phyloP scores from a whole-genome alignment of 495 filamentous ascomycete genomes.

The Usnea hakonensis region DNA sequence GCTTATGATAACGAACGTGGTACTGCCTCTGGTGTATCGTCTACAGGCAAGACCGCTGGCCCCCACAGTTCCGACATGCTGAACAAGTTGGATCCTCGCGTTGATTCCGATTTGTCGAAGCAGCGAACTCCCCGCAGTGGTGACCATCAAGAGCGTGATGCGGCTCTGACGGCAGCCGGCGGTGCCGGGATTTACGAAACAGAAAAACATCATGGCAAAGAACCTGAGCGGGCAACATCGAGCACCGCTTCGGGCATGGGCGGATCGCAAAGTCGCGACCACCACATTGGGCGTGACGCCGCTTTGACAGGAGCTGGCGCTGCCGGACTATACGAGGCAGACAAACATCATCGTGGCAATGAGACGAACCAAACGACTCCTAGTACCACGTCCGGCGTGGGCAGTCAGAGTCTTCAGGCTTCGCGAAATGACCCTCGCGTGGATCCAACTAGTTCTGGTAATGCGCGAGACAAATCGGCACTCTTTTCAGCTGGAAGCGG shows the following conservation, averaged over 20 bases:
- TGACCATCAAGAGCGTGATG: constrained; percentile 19
- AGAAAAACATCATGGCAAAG: constrained; percentile 12
- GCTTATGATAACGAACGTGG: neutral
- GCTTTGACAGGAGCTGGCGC: constrained; percentile 16
- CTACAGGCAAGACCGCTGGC: constrained; percentile 28
- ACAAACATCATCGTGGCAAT: constrained; percentile 12
- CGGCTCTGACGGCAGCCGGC: constrained; percentile 16
- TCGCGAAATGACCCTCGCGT: neutral
- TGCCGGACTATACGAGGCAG: constrained; percentile 15
- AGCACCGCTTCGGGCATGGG: neutral
- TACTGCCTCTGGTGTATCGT: neutral
- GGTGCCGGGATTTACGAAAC: constrained; percentile 16
- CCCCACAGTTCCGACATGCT: constrained; percentile 44
- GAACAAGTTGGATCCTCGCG: constrained; percentile 44
- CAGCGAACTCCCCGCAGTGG: constrained; percentile 4
- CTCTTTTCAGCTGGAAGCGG: constrained; percentile 11
- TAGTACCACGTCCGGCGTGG: neutral
- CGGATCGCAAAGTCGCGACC: neutral
- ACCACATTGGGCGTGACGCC: constrained; percentile 19
- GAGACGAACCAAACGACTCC: neutral
- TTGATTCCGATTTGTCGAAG: constrained; percentile 22
- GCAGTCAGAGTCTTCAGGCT: neutral
- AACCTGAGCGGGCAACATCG: neutral
- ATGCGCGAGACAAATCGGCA: neutral
- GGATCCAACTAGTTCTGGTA: neutral